Percentiles rank a stretch among this genome's conserved stretches.
Conservation (phyloP, 306 rosid genomes). For the Fragaria iinumae region DNA sequence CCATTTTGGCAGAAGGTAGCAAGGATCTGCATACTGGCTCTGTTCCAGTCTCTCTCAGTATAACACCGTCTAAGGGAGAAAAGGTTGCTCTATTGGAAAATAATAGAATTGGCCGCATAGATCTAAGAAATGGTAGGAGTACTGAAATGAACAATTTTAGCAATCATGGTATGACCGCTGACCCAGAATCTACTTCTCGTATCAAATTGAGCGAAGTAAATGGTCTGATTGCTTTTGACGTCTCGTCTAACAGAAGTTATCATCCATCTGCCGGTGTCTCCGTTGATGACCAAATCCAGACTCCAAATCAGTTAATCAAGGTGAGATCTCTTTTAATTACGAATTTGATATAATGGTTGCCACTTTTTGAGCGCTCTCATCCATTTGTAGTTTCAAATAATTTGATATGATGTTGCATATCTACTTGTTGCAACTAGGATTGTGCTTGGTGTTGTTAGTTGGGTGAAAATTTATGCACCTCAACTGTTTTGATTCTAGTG, state of each 20-base stretch:
- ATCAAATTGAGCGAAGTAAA: conserved; percentile 20
- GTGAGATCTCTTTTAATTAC: conserved; percentile 25
- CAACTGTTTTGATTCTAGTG: neutral
- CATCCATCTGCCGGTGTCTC: conserved; percentile 26
- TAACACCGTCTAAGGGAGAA: conserved; percentile 14
- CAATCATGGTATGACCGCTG: conserved; percentile 21
- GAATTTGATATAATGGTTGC: conserved; percentile 10
- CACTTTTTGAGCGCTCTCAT: neutral
- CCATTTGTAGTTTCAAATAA: neutral
- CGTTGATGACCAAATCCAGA: conserved; percentile 16
- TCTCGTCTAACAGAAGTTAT: conserved; percentile 14
- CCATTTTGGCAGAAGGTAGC: conserved; percentile 59
- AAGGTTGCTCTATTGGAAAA: conserved; percentile 19
- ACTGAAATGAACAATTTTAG: conserved; percentile 21
- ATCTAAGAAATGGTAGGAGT: conserved; percentile 12
- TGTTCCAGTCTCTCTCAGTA: conserved; percentile 11
- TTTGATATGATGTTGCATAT: neutral
- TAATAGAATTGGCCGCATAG: conserved; percentile 13
- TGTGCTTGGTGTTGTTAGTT: conserved; percentile 8
- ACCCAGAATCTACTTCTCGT: conserved; percentile 13
- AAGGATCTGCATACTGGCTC: conserved; percentile 40
- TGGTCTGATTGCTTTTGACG: conserved; percentile 10
- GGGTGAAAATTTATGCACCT: neutral
- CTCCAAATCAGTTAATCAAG: conserved; percentile 32
- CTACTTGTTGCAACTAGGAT: conserved; percentile 1